Base-by-base conservation (phyloP, 2,329 filamentous ascomycete species). In the Xylariaceae sp. region DNA sequence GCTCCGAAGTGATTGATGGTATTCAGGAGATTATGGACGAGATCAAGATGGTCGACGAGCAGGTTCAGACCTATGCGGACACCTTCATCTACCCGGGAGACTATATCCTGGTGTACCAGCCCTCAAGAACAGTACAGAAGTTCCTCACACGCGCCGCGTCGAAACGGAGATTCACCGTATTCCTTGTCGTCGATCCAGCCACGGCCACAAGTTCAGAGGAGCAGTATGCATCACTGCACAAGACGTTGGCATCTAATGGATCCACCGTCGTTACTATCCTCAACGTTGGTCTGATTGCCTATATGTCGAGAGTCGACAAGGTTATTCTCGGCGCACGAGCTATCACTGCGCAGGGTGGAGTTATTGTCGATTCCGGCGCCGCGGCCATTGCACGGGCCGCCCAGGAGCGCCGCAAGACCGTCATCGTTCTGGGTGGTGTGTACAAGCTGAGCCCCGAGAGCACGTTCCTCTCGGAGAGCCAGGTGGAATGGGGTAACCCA, bases 21-120 rank as follows among this genome's bases (percentile, higher is more conserved):
- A 97, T 99, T 68, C 87, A 91, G 68, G 94, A 99, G 73, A 92
- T 99, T 61, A 89, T 96, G 73, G 94, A 99, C 71, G 94, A 99
- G 76, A 87, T 99, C 58, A 88, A 89, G 65, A 89, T 93, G 71
- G 92, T 92, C 6, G 94, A 97, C 71, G 91, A 96, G 70, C 92
- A 96, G 74, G 95, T 99, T 67, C 90, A 93, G 1, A 85, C 86
- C 18, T 89, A 92, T 65, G 90, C 92, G 2, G 88, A 96, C 64
- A 90, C 95, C 52, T 90, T 97, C 73, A 96, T 99, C 64, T 90
- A 96, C 72, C 89, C 90, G 1, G 92, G 93, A 71, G 93, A 99
- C 74, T 88, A 92, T 67, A 90, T 99, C 63, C 84, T 99, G 62
- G 92, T 92, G 7, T 88, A 96, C 72, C 89, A 90, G 50, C 91